A percentile compares a stretch with the other conserved stretches of the same genome.
phyloP scores from a whole-genome alignment of 495 filamentous ascomycete genomes.

The Glonium stellatum region DNA sequence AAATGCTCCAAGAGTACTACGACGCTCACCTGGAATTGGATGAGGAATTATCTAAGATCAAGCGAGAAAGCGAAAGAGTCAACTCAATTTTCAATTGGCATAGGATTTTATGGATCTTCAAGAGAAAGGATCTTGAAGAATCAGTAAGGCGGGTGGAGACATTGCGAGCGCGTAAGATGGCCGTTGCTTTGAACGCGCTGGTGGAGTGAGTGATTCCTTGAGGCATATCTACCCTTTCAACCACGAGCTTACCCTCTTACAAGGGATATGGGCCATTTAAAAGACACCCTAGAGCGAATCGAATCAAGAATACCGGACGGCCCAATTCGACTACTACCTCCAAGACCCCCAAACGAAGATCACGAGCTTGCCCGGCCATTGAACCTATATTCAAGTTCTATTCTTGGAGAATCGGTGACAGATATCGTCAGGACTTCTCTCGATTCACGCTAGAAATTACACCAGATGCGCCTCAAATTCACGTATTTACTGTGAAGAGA shows the following conservation, averaged over 20 bases:
- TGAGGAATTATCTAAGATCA: slow-evolving; percentile 15
- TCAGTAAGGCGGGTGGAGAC: slow-evolving; percentile 15
- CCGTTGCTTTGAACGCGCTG: slow-evolving; percentile 11
- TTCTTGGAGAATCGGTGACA: slow-evolving; percentile 15
- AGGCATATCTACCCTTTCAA: not conserved
- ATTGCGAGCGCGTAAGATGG: slow-evolving; percentile 20
- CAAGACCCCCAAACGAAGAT: slow-evolving; percentile 5
- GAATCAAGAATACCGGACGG: slow-evolving; percentile 14
- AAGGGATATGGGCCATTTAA: slow-evolving; percentile 10
- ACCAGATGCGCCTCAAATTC: slow-evolving; percentile 18
- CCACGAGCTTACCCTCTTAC: not conserved
- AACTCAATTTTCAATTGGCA: slow-evolving; percentile 13
- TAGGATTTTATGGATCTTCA: slow-evolving; percentile 14
- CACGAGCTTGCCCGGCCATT: slow-evolving; percentile 8
- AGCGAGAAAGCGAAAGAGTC: slow-evolving; percentile 3
- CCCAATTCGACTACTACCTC: slow-evolving; percentile 8
- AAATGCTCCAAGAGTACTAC: slow-evolving; percentile 17
- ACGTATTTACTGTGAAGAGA: slow-evolving; percentile 9
- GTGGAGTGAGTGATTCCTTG: slow-evolving; percentile 7
- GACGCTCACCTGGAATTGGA: slow-evolving; percentile 15
- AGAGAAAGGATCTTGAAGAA: slow-evolving; percentile 16
- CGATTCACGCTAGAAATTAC: slow-evolving; percentile 14
- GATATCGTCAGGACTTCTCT: slow-evolving; percentile 17
- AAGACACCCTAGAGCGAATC: slow-evolving; percentile 10
- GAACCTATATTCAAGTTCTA: slow-evolving; percentile 7